A percentile compares a stretch with the other conserved stretches of the same genome.
phyloP scores from a whole-genome alignment of 306 rosid genomes.

The Corylus americana region DNA sequence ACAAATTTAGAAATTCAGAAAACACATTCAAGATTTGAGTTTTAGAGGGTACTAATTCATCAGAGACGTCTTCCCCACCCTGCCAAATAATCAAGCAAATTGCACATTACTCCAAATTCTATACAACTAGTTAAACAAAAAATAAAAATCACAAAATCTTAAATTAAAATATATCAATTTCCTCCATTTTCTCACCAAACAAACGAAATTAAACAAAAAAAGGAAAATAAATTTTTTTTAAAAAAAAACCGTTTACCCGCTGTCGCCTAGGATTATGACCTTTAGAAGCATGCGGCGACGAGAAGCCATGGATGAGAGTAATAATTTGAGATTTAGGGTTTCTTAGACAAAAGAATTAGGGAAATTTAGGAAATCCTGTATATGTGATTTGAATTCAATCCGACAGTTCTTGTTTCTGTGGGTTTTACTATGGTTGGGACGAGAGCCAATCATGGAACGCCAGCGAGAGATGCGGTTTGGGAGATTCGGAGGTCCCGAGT shows the following conservation, averaged over 20 bases:
- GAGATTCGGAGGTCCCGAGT: not conserved
- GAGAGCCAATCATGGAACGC: constrained; percentile 14
- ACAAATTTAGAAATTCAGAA: not conserved
- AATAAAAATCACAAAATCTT: not conserved
- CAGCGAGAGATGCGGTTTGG: not conserved
- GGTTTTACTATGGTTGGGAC: not conserved
- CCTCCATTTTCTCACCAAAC: constrained; percentile 17
- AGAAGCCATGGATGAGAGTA: constrained; percentile 73
- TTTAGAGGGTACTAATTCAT: constrained; percentile 80
- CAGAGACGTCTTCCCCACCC: constrained; percentile 97
- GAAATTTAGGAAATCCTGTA: constrained; percentile 14
- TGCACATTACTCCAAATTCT: constrained; percentile 19
- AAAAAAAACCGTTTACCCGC: constrained; percentile 63
- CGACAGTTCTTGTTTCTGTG: not conserved
- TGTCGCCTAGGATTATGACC: constrained; percentile 98
- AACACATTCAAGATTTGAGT: constrained; percentile 29
- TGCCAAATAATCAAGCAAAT: constrained; percentile 40
- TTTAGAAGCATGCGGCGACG: constrained; percentile 96
- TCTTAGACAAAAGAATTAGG: not conserved
- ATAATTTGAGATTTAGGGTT: not conserved
- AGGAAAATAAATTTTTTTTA: not conserved
- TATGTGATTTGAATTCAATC: constrained; percentile 11
- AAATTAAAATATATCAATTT: not conserved
- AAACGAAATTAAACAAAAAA: constrained; percentile 18
- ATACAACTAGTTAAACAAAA: not conserved